These are phyloP conservation scores for Aspergillus puulaauensis DNA, from an alignment of 2,329 filamentous ascomycete species.

Conservation along the genomic window DNA sequence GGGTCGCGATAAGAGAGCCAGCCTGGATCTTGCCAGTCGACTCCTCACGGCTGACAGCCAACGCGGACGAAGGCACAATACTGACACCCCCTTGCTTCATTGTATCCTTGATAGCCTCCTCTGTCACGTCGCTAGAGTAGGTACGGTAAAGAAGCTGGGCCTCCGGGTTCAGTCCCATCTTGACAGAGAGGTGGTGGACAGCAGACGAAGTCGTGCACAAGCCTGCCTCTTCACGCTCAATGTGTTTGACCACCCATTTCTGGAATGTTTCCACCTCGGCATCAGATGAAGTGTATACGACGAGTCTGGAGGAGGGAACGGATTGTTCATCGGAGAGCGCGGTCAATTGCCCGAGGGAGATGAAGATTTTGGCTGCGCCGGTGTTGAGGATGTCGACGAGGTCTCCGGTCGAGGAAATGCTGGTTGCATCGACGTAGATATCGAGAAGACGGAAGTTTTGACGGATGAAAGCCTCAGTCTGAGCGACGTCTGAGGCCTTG, in stretches of 20 bases:
- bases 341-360: conserved; percentile 67
- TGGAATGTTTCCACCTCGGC: conserved; percentile 40
- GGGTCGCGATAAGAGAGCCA: conserved; percentile 68
- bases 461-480: conserved; percentile 54
- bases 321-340: conserved; percentile 52
- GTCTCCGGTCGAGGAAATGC: conserved; percentile 67
- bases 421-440: conserved; percentile 75
- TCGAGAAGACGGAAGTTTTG: conserved; percentile 56
- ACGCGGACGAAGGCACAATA: conserved; percentile 67
- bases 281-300: conserved; percentile 50
- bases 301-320: conserved; percentile 56
- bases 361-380: conserved; percentile 82
- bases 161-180: conserved; percentile 37
- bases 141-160: conserved; percentile 42
- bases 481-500: conserved; percentile 43
- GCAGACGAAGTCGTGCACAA: conserved; percentile 34
- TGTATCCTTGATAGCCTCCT: conserved; percentile 49
- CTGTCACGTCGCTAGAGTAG: conserved; percentile 43
- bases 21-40: conserved; percentile 62
- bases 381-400: conserved; percentile 78
- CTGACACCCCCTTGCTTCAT: conserved; percentile 60
- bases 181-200: conserved; percentile 41
- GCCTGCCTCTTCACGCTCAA: conserved; percentile 37
- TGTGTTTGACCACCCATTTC: conserved; percentile 38
- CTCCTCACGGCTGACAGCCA: conserved; percentile 68